Base-by-base conservation (phyloP, 345 rosid species). In the Limnanthes douglasii region DNA sequence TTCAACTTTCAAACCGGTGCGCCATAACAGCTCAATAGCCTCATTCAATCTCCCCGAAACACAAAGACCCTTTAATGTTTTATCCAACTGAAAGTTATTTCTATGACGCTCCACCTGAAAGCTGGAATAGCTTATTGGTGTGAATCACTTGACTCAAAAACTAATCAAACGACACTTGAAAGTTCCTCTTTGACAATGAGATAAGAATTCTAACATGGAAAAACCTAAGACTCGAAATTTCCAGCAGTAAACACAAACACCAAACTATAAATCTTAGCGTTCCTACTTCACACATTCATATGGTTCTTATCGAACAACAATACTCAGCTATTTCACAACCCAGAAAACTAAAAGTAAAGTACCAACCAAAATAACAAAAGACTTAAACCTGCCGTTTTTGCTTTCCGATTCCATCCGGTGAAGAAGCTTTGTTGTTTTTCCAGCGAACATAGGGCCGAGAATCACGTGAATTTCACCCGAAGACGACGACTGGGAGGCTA, bases 401-500 rank as follows among this genome's bases (percentile, higher is more conserved):
- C 51, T 68, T 50, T 78, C 88, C 4, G 65, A 18, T 18, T 73
- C 75, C 34, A 82, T 60, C 15, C 85, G 66, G 15, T 64, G 82
- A 14, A 86, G 88, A 51, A 81, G 77, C 0, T 63, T 52, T 42
- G 82, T 75, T 3, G 96, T 80, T 42, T 75, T 72, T 5, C 75
- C 86, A 31, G 94, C 64, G 36, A 75, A 81, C 84, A 70, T 68
- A 11, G 84, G 74, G 15, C 68, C 77, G 6, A 68, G 61, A 4
- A 76, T 70, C 46, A 66, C 81, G 34, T 73, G 76, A 45, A 68
- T 41, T 57, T 70, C 75, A 11, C 88, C 73, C 17, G 65, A 56
- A 11, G 52, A n/a, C 14, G 48, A 21, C 3, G 74, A 37, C 5
- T 18, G 40, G 8, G 59, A 23, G 6, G 63, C 35, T 11, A 45